A percentile compares a stretch with the other conserved stretches of the same genome.
Conservation (phyloP, 176 grass and related monocot species). For the Musa beccarii region DNA sequence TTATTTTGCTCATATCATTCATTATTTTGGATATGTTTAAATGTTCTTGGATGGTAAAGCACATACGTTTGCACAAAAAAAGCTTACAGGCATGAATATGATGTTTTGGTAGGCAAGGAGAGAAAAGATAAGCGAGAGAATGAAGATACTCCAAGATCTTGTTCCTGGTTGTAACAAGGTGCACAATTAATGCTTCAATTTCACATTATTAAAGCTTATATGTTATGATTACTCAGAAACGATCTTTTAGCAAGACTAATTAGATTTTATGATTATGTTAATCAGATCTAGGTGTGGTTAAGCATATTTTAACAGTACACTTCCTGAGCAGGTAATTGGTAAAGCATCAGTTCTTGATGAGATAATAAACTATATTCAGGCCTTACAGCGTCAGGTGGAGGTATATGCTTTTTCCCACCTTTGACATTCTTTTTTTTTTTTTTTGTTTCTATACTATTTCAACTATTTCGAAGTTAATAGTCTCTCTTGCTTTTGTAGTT, state of each 20-base stretch:
- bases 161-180: conserved; percentile 98
- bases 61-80: not conserved
- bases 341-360: conserved; percentile 56
- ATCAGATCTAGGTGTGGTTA: not conserved
- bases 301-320: conserved; percentile 8
- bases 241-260: too few relatives aligned
- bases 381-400: conserved; percentile 92
- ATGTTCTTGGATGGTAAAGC: not conserved
- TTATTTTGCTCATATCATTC: not conserved
- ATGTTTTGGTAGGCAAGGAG: conserved; percentile 56
- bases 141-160: conserved; percentile 96
- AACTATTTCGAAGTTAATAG: not conserved
- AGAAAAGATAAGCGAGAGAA: conserved; percentile 96
- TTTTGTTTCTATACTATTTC: not conserved
- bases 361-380: conserved; percentile 97
- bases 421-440: not conserved
- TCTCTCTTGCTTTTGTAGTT: conserved; percentile 2
- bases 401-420: conserved; percentile 25
- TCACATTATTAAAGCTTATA: not conserved
- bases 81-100: not conserved
- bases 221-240: not conserved
- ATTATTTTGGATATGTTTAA: not conserved
- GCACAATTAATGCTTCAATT: conserved; percentile 2
- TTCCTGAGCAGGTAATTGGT: conserved; percentile 1
- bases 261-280: too few relatives aligned